A percentile compares a stretch with the other conserved stretches of the same genome.
These are phyloP conservation scores for Talaromyces sp. DNA, from an alignment of 2,329 filamentous ascomycete species.

Conservation along the genomic window DNA sequence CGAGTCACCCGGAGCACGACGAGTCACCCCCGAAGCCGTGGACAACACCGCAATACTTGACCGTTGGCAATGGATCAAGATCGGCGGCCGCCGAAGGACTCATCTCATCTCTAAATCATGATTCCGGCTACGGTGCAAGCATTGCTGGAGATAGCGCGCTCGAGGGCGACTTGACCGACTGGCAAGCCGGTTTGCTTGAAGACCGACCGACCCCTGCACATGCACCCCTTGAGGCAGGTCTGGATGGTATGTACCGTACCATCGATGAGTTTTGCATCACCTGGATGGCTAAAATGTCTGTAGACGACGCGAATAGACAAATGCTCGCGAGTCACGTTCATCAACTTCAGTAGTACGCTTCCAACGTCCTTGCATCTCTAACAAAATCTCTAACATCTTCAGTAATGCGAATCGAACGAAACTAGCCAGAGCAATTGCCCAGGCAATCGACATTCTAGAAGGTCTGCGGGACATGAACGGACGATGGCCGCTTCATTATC, in stretches of 20 bases:
- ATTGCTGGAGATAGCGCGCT: constrained; percentile 60
- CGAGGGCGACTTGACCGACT: constrained; percentile 43
- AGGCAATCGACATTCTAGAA: constrained; percentile 78
- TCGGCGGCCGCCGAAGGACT: constrained; percentile 78
- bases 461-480: constrained; percentile 84
- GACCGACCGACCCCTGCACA: constrained; percentile 57
- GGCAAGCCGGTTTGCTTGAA: constrained; percentile 55
- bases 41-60: constrained; percentile 69
- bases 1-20: constrained; percentile 29
- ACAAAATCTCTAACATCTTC: constrained; percentile 14
- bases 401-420: constrained; percentile 82
- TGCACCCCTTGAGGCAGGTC: constrained; percentile 48
- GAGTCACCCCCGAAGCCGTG: constrained; percentile 27
- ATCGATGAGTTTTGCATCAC: not conserved
- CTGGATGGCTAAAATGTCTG: not conserved
- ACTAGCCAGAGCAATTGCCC: constrained; percentile 81
- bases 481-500: constrained; percentile 92
- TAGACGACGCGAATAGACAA: constrained; percentile 61
- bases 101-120: constrained; percentile 74
- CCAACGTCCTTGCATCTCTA: not conserved
- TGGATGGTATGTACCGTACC: constrained; percentile 38
- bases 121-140: constrained; percentile 90
- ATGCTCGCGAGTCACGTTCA: constrained; percentile 78
- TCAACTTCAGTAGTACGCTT: constrained; percentile 73
- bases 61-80: constrained; percentile 75